Percentiles rank a stretch among this genome's conserved stretches.
Evolutionary conservation across 768 basidiomycete genomes (phyloP).

Genomic region (Clitopilus passeckerianus): DNA sequence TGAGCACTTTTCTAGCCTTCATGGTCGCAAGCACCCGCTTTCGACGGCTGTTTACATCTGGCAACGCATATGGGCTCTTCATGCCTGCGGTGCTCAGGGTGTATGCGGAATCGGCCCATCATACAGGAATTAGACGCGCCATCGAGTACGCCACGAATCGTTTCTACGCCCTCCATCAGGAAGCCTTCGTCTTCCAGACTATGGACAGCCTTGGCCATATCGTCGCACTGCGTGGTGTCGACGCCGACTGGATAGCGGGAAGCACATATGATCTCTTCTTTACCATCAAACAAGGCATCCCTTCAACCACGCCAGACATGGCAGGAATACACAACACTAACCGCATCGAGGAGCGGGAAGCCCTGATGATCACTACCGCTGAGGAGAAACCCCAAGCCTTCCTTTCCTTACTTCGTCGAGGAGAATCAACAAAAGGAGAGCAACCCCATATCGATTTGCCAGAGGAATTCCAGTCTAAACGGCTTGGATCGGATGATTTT

Average conservation of each 20-base stretch:
- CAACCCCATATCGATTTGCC: slow-evolving; percentile 43
- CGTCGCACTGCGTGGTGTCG: slow-evolving; percentile 40
- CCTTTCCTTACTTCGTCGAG: slow-evolving; percentile 46
- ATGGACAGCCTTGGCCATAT: slow-evolving; percentile 59
- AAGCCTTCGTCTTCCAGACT: slow-evolving; percentile 71
- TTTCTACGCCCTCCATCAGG: slow-evolving; percentile 70
- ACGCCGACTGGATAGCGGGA: slow-evolving; percentile 47
- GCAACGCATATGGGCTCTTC: slow-evolving; percentile 69
- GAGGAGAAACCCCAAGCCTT: slow-evolving; percentile 74
- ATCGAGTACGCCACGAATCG: slow-evolving; percentile 70
- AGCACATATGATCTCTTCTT: slow-evolving; percentile 56
- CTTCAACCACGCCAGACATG: slow-evolving; percentile 42
- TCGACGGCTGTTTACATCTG: slow-evolving; percentile 67
- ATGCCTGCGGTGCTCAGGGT: slow-evolving; percentile 69
- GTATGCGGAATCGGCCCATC: slow-evolving; percentile 55
- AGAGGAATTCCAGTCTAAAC: slow-evolving; percentile 54
- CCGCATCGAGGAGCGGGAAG: slow-evolving; percentile 63
- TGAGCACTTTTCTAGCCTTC: slow-evolving; percentile 37
- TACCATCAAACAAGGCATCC: slow-evolving; percentile 42
- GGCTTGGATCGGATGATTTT: slow-evolving; percentile 58
- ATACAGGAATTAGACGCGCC: slow-evolving; percentile 55
- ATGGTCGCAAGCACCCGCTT: slow-evolving; percentile 78
- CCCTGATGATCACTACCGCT: slow-evolving; percentile 60
- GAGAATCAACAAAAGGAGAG: slow-evolving; percentile 32
- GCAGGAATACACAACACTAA: slow-evolving; percentile 66